Evolutionary conservation across 352 stramenopile species (phyloP).

Genomic region (Globisporangium splendens): DNA sequence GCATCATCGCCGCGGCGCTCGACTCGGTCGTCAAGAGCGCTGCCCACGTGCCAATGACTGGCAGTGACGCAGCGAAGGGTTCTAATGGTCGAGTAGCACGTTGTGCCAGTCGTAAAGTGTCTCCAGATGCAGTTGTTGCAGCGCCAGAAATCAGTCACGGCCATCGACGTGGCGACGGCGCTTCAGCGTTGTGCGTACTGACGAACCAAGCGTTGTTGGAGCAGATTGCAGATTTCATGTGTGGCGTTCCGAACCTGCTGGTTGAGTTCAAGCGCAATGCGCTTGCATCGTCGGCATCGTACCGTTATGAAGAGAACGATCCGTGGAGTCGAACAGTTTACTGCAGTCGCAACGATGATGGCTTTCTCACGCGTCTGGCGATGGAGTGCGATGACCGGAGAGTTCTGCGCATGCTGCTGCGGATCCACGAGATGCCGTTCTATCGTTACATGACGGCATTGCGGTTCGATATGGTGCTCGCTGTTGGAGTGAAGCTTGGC

Average conservation of each 20-base stretch:
- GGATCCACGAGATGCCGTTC: constrained; percentile 2
- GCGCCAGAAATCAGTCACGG: too few relatives aligned
- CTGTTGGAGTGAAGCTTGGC: constrained; percentile 2
- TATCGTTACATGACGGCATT: constrained; percentile 2
- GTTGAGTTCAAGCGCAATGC: not conserved
- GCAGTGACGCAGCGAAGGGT: too few relatives aligned
- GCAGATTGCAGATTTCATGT: constrained; percentile 5
- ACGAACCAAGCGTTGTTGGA: not conserved
- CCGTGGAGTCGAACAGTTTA: constrained; percentile 2
- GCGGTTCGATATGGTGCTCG: constrained; percentile 1
- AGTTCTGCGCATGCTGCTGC: constrained; percentile 4
- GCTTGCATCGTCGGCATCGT: too few relatives aligned
- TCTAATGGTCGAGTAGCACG: too few relatives aligned
- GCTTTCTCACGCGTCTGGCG: not conserved
- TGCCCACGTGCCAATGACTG: too few relatives aligned
- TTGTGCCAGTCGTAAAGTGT: too few relatives aligned
- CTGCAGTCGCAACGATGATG: not conserved
- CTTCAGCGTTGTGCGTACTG: constrained; percentile 1
- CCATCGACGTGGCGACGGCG: not conserved
- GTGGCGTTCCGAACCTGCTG: constrained; percentile 1
- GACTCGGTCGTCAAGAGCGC: too few relatives aligned
- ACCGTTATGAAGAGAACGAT: not conserved
- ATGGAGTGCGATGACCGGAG: not conserved
- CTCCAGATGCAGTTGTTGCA: too few relatives aligned
- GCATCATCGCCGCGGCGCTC: too few relatives aligned